A percentile compares a stretch with the other conserved stretches of the same genome.
These are phyloP conservation scores for Nitzschia sp. DNA, from an alignment of 108 stramenopile species.

Conservation along the genomic window DNA sequence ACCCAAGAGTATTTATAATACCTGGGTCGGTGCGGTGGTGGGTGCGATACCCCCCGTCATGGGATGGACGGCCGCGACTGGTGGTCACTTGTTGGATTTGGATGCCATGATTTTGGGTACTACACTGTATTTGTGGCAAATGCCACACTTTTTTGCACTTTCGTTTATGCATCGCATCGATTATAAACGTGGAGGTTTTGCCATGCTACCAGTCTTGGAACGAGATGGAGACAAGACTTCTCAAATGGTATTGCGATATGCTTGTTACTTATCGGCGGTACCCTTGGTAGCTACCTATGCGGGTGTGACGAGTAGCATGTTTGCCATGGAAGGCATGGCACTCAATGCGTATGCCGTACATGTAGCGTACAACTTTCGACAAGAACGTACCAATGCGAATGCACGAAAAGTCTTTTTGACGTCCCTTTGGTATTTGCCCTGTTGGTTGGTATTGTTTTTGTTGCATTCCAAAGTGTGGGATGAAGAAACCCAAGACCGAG, in stretches of 20 bases:
- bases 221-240: constrained; percentile 86
- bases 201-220: constrained; percentile 60
- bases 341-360: constrained; percentile 86
- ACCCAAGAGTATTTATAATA: constrained; percentile 91
- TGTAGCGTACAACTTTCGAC: constrained; percentile 77
- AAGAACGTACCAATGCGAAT: constrained; percentile 89
- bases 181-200: constrained; percentile 84
- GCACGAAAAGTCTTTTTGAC: constrained; percentile 94
- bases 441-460: constrained; percentile 89
- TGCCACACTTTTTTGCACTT: constrained; percentile 99
- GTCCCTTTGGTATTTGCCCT: constrained; percentile 96
- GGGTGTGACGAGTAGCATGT: constrained; percentile 95
- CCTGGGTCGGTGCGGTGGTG: constrained; percentile 98
- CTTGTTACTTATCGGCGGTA: constrained; percentile 81
- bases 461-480: constrained; percentile 92
- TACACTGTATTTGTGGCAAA: constrained; percentile 96
- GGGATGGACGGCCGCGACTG: constrained; percentile 96
- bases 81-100: constrained; percentile 58
- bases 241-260: constrained; percentile 78
- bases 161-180: constrained; percentile 92
- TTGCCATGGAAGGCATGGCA: constrained; percentile 89
- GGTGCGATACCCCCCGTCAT: constrained; percentile 98
- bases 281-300: constrained; percentile 78
- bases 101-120: constrained; percentile 83
- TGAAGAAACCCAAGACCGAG: constrained; percentile 53